Percentiles rank a stretch among this genome's conserved stretches.
Evolutionary conservation across 306 rosid genomes (phyloP).

Genomic region (Betula pendula): DNA sequence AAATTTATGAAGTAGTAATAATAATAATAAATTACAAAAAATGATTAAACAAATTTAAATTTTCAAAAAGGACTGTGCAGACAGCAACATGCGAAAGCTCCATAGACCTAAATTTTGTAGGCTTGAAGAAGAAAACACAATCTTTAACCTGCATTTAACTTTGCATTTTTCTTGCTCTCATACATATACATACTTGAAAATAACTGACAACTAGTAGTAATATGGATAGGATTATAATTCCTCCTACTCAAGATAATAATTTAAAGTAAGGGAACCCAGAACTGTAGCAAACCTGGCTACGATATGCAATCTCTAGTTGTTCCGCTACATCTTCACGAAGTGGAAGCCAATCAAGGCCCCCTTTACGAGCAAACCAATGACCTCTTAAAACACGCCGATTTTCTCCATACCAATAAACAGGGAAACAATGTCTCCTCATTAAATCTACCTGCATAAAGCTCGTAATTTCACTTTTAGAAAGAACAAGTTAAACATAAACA

Average conservation of each 20-base stretch:
- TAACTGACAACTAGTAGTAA: background rate
- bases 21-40: background rate
- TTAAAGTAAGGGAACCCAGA: constrained; percentile 8
- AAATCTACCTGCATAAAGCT: constrained; percentile 73
- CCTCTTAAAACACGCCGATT: constrained; percentile 94
- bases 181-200: background rate
- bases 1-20: too few species aligned
- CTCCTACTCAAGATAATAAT: background rate
- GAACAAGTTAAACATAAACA: background rate
- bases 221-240: background rate
- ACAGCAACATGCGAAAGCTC: background rate
- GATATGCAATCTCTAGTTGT: constrained; percentile 86
- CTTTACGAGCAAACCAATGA: constrained; percentile 98
- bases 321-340: constrained; percentile 94
- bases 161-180: background rate
- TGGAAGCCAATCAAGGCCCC: constrained; percentile 96
- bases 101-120: constrained; percentile 7
- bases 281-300: constrained; percentile 56
- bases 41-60: background rate
- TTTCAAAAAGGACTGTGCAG: background rate
- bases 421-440: constrained; percentile 74
- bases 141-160: background rate
- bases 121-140: background rate
- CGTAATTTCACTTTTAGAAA: constrained; percentile 25
- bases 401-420: constrained; percentile 98